These are phyloP conservation scores for Gypsophila paniculata DNA, from an alignment of 179 eudicot genomes.

Conservation along the genomic window DNA sequence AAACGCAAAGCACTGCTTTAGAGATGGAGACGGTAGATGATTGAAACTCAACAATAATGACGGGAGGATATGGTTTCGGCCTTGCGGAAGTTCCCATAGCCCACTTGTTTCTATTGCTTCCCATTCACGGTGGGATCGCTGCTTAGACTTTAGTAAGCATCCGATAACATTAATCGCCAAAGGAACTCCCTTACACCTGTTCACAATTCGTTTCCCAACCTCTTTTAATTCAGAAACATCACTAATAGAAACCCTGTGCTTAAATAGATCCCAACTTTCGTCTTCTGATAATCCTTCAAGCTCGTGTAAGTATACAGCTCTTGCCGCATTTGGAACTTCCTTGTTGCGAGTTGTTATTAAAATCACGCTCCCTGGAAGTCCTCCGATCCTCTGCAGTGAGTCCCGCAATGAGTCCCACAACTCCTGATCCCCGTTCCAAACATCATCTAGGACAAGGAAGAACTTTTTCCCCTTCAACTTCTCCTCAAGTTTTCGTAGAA, in stretches of 20 bases:
- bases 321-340: conserved; percentile 8
- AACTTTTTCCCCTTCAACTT: not conserved
- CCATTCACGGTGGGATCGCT: conserved; percentile 12
- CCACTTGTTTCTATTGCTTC: conserved; percentile 24
- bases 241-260: not conserved
- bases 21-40: conserved; percentile 15
- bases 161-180: conserved; percentile 23
- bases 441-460: conserved; percentile 17
- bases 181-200: conserved; percentile 27
- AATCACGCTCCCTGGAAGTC: conserved; percentile 19
- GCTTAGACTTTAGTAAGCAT: conserved; percentile 1
- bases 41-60: conserved; percentile 26
- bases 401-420: conserved; percentile 21
- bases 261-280: conserved; percentile 21
- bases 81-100: conserved; percentile 15
- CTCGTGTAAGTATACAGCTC: not conserved
- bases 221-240: conserved; percentile 6
- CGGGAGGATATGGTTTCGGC: conserved; percentile 10
- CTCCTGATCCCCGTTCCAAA: conserved; percentile 20
- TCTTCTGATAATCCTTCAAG: conserved; percentile 3
- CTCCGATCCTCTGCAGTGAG: conserved; percentile 13
- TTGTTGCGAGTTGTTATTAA: conserved; percentile 27
- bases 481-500: not conserved
- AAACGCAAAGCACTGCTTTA: conserved; percentile 27
- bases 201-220: conserved; percentile 19